Evolutionary conservation across 1,139 yeast species (phyloP).

Genomic region (Taphrina wiesneri): DNA sequence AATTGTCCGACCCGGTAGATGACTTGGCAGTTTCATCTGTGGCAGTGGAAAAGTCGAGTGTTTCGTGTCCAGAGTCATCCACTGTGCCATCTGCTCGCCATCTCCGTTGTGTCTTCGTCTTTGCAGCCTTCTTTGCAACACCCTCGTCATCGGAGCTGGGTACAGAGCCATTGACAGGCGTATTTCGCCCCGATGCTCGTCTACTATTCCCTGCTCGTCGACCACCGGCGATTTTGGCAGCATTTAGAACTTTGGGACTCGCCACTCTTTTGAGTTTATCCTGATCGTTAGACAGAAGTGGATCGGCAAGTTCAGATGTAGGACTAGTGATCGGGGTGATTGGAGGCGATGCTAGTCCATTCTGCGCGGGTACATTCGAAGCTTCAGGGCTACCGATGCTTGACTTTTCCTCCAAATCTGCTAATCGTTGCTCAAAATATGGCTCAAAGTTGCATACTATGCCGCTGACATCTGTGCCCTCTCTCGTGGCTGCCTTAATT

Average conservation of each 20-base stretch:
- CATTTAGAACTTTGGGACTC: conserved; percentile 7
- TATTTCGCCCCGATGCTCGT: conserved; percentile 18
- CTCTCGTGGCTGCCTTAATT: conserved; percentile 39
- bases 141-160: conserved; percentile 21
- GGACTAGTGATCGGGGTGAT: conserved; percentile 3
- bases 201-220: conserved; percentile 20
- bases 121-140: conserved; percentile 9
- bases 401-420: conserved; percentile 41
- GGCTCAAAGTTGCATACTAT: conserved; percentile 43
- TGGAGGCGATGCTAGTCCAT: conserved; percentile 11
- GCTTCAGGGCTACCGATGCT: not conserved
- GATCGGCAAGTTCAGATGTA: not conserved
- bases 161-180: conserved; percentile 14
- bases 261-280: not conserved
- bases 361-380: not conserved
- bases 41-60: conserved; percentile 37
- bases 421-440: conserved; percentile 45
- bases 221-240: conserved; percentile 21
- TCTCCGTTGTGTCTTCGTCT: conserved; percentile 48
- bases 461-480: conserved; percentile 39
- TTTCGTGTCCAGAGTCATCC: conserved; percentile 46
- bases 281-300: not conserved
- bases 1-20: conserved; percentile 41
- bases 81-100: conserved; percentile 55
- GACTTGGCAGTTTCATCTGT: conserved; percentile 48